Percentiles rank a stretch among this genome's conserved stretches.
Conservation (phyloP, 2,329 filamentous ascomycete species). For the Stemphylium beticola region DNA sequence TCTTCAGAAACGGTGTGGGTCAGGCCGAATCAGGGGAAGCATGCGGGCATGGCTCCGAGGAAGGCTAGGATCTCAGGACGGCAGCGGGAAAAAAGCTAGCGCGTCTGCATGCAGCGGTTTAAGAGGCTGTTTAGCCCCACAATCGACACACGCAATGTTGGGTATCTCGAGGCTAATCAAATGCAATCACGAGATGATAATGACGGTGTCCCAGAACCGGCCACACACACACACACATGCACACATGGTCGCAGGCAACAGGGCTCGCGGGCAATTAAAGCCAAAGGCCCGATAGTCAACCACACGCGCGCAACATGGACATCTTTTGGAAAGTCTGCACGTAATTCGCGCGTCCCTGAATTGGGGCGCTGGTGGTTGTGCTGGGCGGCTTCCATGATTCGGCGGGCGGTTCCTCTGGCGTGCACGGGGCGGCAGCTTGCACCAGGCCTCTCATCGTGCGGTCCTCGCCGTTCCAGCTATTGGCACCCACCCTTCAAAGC, state of each 20-base stretch:
- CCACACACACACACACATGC: constrained; percentile 25
- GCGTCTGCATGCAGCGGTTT: constrained; percentile 31
- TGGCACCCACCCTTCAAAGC: constrained; percentile 26
- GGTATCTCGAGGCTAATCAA: constrained; percentile 36
- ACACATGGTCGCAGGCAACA: constrained; percentile 10
- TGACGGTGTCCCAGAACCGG: constrained; percentile 7
- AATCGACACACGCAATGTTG: constrained; percentile 42
- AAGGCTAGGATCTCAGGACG: constrained; percentile 38
- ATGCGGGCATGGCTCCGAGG: constrained; percentile 40
- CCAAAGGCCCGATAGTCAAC: constrained; percentile 23
- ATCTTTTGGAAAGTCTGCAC: constrained; percentile 23
- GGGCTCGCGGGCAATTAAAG: constrained; percentile 31
- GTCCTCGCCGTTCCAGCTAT: constrained; percentile 28
- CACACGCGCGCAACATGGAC: constrained; percentile 24
- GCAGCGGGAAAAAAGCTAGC: constrained; percentile 41
- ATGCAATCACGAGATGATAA: constrained; percentile 19
- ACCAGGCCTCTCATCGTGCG: constrained; percentile 17
- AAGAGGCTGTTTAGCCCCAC: constrained; percentile 37
- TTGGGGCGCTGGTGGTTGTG: constrained; percentile 32
- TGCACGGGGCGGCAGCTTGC: constrained; percentile 42
- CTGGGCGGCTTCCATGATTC: constrained; percentile 38
- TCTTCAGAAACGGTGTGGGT: constrained; percentile 31
- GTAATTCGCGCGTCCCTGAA: constrained; percentile 43
- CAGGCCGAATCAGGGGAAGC: constrained; percentile 40
- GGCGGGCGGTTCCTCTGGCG: constrained; percentile 29